Evolutionary conservation across 2,329 filamentous ascomycete genomes (phyloP), one percentile per base, ranked within the genome.

Genomic region (Monosporascus sp.): DNA sequence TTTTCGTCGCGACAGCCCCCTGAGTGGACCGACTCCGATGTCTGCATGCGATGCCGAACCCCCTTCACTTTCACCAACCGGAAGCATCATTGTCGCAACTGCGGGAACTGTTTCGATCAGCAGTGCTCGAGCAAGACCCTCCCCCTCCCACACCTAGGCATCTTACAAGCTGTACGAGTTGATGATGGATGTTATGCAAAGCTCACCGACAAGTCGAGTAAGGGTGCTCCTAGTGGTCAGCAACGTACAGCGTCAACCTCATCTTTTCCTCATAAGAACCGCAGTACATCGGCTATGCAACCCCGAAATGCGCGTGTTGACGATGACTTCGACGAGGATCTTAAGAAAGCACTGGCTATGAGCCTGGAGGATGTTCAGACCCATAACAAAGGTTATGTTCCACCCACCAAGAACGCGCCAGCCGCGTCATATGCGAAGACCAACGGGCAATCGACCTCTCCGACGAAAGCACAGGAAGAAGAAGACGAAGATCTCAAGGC

Each of bases 31-130:
- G 94, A 99, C 73, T 97, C 93, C 11, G 94, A 99, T 65, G 93
- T 99, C 34, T 99, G 94, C 71, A 97, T 99, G 91, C 88, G 94
- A 68, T 99, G 94, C 71, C 86, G 94, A 62, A 97, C 93, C 14
- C 75, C 91, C 19, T 99, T 99, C 65, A 97, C 91, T 48, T 97
- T 99, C 67, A 99, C 93, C 52, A 99, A 99, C 71, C 87, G 94
- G 66, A 99, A 97, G 69, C 94, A 99, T 69, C 94, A 99, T 71
- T 99, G 94, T 67, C 86, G 94, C 60, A 99, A 99, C 71, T 99
- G 94, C 66, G 94, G 94, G 50, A 96, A 94, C 71, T 94, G 96
- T 65, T 99, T 99, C 69, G 95, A 96, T 68, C 91, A 93, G 59
- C 87, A 94, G 64, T 99, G 94, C 68, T 97, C 93, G 16, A 87